Conservation (phyloP, 129 eudicot genomes). For the Artemisia argyi region DNA sequence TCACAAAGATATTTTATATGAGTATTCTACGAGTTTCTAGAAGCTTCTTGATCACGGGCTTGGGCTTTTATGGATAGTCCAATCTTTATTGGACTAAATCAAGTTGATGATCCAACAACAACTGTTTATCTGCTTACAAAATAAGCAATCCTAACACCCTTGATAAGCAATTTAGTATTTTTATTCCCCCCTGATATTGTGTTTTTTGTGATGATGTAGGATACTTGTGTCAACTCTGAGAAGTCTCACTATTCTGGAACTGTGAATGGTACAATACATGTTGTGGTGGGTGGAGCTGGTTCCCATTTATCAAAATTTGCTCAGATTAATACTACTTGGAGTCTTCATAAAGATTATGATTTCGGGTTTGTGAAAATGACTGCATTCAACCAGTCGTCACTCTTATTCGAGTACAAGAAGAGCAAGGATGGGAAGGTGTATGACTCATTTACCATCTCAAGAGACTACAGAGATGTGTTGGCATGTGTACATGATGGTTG, state of each 20-base stretch:
- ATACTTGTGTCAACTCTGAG: conserved; percentile 58
- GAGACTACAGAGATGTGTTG: conserved; percentile 74
- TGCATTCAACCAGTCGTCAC: conserved; percentile 64
- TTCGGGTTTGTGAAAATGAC: conserved; percentile 77
- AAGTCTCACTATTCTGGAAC: conserved; percentile 66
- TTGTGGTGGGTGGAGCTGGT: conserved; percentile 81
- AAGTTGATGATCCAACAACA: too few species aligned
- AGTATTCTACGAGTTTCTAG: too few species aligned
- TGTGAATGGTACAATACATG: conserved; percentile 69
- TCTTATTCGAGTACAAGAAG: conserved; percentile 75
- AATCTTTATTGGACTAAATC: too few species aligned
- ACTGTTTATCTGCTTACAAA: too few species aligned
- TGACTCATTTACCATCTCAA: conserved; percentile 72
- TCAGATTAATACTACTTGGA: conserved; percentile 57
- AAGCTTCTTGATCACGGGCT: too few species aligned
- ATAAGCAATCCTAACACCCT: too few species aligned
- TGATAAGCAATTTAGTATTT: neutral
- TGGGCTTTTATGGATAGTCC: too few species aligned
- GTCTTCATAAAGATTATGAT: conserved; percentile 60
- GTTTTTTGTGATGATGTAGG: conserved; percentile 34
- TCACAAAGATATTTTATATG: too few species aligned
- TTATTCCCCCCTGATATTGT: conserved; percentile 1
- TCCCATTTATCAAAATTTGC: conserved; percentile 58
- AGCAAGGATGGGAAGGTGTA: conserved; percentile 73
- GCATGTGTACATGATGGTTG: conserved; percentile 69